Evolutionary conservation across 1,284 basidiomycete species (phyloP), one percentile per base, ranked within the genome.

Genomic region (Trametes sp.): DNA sequence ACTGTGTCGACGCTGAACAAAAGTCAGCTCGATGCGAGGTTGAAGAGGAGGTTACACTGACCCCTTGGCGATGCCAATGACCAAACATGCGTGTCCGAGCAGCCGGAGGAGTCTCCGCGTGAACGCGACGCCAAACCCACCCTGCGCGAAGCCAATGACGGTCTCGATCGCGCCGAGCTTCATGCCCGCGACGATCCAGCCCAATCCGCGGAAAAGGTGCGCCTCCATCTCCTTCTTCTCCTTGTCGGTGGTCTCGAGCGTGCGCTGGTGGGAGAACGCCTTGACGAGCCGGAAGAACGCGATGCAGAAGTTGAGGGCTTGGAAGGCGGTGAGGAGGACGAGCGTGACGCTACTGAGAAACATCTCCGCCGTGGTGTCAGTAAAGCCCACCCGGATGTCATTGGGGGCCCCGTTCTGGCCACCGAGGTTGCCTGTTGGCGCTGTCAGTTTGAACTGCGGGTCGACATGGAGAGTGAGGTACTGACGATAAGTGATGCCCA

Each of bases 21-120:
- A 4, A 29, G 45, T 35, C 46, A 64, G 44, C 14, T 36, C 7
- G 58, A 16, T 41, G 16, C n/a, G n/a, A 16, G 6, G 7, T 23
- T 14, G 24, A 31, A 6, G 29, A 21, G 51, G 16, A 23, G 1
- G 48, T 48, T 28, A n/a, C 19, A 76, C 85, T 61, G 65, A 90
- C 89, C 89, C 90, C 77, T 87, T 87, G 35, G 86, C 74, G 21
- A 87, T 69, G 24, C 90, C 90, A 58, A 87, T 80, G 62, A 85
- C 81, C 13, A 93, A 70, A 65, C 76, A 81, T 0, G 78, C 81
- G 41, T 89, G 80, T 2, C 81, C 79, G 14, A 87, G 54, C 58
- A 88, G 75, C 45, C 88, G 80, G 41, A 93, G 67, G 35, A 87
- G 76, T 23, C 90, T 81, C 46, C 91, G 79, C 11, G 81, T 78